phyloP scores from a whole-genome alignment of 345 rosid genomes.

The Pugionium dolabratum region DNA sequence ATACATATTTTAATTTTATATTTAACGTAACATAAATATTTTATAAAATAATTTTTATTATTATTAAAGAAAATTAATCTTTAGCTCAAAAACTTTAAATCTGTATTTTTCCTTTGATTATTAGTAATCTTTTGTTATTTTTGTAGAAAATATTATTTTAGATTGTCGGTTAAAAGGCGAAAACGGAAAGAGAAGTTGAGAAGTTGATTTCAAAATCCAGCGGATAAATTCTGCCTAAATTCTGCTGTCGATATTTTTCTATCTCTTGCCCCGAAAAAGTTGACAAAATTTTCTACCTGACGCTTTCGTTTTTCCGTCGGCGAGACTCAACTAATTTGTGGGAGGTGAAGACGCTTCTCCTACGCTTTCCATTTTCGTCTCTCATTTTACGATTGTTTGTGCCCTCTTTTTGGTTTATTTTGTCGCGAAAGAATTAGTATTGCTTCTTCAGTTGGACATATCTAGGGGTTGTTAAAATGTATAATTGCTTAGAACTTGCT shows the following conservation, averaged over 20 bases:
- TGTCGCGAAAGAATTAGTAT: conserved; percentile 20
- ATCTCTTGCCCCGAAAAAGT: conserved; percentile 4
- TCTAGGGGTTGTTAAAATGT: conserved; percentile 26
- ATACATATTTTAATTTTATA: no score
- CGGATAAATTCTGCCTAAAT: conserved; percentile 23
- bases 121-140: no score
- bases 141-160: not conserved
- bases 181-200: not conserved
- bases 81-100: no score
- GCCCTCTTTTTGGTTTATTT: conserved; percentile 14
- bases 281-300: conserved; percentile 35
- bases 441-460: conserved; percentile 16
- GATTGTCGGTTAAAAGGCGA: conserved; percentile 9
- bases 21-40: no score
- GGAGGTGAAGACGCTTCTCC: conserved; percentile 29
- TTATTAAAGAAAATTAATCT: no score
- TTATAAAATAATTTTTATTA: no score
- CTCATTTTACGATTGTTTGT: conserved; percentile 9
- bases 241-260: conserved; percentile 9
- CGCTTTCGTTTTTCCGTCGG: conserved; percentile 33
- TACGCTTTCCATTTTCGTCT: not conserved
- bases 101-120: no score
- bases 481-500: conserved; percentile 19
- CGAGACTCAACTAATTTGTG: not conserved
- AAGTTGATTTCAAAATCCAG: conserved; percentile 33